phyloP scores from a whole-genome alignment of 2,329 filamentous ascomycete species.

The Aspergillus brunneoviolaceus region DNA sequence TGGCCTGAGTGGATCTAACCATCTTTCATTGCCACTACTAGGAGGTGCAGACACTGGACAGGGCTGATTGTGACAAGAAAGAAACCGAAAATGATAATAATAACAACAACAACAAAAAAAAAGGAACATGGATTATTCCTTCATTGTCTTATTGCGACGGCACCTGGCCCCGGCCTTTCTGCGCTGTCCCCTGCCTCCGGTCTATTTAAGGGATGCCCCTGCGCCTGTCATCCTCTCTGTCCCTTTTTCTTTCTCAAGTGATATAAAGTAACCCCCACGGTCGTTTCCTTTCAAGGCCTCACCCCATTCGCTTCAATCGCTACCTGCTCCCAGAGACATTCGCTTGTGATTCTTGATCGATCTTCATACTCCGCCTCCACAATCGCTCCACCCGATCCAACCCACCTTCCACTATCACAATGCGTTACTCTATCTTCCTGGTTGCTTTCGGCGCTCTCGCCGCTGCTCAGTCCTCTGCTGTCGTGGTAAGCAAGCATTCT shows the following conservation, averaged over 20 bases:
- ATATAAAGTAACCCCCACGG: conserved; percentile 19
- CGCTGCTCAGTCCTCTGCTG: conserved; percentile 35
- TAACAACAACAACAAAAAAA: too few relatives aligned
- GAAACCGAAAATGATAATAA: neutral
- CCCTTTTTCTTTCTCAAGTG: conserved; percentile 11
- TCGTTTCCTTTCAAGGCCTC: conserved; percentile 9
- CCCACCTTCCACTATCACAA: conserved; percentile 32
- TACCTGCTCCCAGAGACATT: conserved; percentile 6
- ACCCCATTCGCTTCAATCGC: conserved; percentile 4
- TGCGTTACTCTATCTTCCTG: conserved; percentile 49
- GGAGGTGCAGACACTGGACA: conserved; percentile 10
- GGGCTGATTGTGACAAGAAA: conserved; percentile 13
- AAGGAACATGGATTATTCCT: neutral
- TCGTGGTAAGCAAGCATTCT: conserved; percentile 21
- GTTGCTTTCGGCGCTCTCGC: conserved; percentile 46
- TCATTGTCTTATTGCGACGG: neutral
- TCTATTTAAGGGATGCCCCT: conserved; percentile 21
- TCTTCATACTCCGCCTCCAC: conserved; percentile 9
- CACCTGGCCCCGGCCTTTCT: conserved; percentile 2
- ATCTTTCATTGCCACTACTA: conserved; percentile 7
- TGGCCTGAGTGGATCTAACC: conserved; percentile 7
- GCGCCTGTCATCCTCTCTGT: conserved; percentile 17
- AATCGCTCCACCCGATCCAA: conserved; percentile 14
- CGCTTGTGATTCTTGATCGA: conserved; percentile 1
- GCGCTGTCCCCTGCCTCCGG: conserved; percentile 10